Evolutionary conservation across 2,329 filamentous ascomycete species (phyloP).

Genomic region (Fusarium anthophilum): DNA sequence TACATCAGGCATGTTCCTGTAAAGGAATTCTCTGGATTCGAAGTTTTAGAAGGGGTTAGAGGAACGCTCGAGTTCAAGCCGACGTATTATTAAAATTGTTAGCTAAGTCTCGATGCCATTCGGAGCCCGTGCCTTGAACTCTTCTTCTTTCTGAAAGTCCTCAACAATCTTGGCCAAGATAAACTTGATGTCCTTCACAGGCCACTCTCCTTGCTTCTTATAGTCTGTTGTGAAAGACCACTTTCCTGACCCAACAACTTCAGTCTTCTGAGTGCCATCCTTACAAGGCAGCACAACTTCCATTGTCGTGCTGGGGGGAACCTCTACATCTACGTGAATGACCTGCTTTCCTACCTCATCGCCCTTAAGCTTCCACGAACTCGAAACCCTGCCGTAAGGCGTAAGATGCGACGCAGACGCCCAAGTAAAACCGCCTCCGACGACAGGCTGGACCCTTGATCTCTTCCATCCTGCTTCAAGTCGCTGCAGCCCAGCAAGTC

Average conservation of each 20-base stretch:
- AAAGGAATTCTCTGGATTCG: no score
- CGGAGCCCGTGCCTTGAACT: neutral
- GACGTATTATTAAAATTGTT: neutral
- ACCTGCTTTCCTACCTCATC: neutral
- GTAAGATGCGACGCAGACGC: slow-evolving; percentile 33
- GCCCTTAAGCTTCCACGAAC: slow-evolving; percentile 33
- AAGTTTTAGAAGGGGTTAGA: no score
- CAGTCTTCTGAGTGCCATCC: neutral
- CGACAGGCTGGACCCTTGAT: slow-evolving; percentile 21
- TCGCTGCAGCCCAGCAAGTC: slow-evolving; percentile 35
- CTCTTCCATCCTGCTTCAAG: slow-evolving; percentile 41
- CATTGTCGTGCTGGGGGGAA: slow-evolving; percentile 32
- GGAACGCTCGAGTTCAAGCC: accelerated
- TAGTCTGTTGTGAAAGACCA: slow-evolving; percentile 23
- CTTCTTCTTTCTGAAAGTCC: neutral
- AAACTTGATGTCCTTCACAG: slow-evolving; percentile 18
- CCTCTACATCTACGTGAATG: slow-evolving; percentile 19
- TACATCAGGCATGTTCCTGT: neutral
- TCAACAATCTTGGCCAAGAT: neutral
- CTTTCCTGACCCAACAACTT: slow-evolving; percentile 29
- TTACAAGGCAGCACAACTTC: slow-evolving; percentile 30
- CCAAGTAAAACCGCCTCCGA: slow-evolving; percentile 32
- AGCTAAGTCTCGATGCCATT: neutral
- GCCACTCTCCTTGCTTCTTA: slow-evolving; percentile 1
- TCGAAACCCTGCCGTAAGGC: slow-evolving; percentile 35